Percentiles rank a stretch among this genome's conserved stretches.
Conservation (phyloP, 768 basidiomycete species). For the Porpolomopsis calyptriformis region DNA sequence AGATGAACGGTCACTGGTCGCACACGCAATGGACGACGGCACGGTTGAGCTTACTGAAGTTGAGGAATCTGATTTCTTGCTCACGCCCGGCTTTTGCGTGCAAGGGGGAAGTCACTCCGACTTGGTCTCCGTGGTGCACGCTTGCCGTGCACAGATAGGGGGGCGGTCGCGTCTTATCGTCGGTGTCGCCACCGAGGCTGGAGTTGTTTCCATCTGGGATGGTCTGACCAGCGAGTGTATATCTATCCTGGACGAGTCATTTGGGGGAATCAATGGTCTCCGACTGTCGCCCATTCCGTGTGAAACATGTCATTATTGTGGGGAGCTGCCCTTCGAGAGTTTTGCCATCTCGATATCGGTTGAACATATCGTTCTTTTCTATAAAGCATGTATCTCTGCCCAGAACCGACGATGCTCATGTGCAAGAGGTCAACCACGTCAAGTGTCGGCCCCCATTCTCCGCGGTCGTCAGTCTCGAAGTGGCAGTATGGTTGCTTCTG, state of each 20-base stretch:
- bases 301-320: constrained; percentile 60
- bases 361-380: constrained; percentile 52
- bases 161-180: constrained; percentile 44
- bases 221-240: constrained; percentile 53
- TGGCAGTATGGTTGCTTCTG: constrained; percentile 39
- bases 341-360: constrained; percentile 58
- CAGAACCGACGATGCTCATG: constrained; percentile 61
- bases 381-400: constrained; percentile 49
- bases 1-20: constrained; percentile 38
- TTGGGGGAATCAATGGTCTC: constrained; percentile 50
- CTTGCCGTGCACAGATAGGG: constrained; percentile 41
- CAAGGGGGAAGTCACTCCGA: constrained; percentile 52
- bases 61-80: constrained; percentile 30
- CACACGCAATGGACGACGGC: constrained; percentile 58
- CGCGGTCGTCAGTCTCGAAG: constrained; percentile 52
- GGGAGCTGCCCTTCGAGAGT: constrained; percentile 54
- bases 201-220: constrained; percentile 71
- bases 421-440: constrained; percentile 32
- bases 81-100: constrained; percentile 38
- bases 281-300: constrained; percentile 43
- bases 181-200: constrained; percentile 51
- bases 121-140: constrained; percentile 41
- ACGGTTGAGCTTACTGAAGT: constrained; percentile 51
- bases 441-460: constrained; percentile 30
- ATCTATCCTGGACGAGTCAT: constrained; percentile 46